A percentile compares a stretch with the other conserved stretches of the same genome.
Evolutionary conservation across 2,329 filamentous ascomycete genomes (phyloP).

Genomic region (Rutstroemia sp.): DNA sequence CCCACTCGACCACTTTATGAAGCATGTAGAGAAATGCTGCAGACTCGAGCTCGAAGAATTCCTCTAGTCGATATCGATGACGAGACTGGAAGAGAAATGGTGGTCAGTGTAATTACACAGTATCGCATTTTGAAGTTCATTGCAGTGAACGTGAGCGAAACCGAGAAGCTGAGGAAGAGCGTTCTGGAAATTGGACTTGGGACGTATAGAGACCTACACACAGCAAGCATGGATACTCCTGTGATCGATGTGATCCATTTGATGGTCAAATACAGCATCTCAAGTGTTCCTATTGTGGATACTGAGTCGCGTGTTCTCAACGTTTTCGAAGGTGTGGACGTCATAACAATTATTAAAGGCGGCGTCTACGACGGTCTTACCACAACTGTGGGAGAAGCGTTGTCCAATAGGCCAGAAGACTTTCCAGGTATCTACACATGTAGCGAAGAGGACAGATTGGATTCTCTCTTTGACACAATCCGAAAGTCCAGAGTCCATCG

Average conservation of each 20-base stretch:
- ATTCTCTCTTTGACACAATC: conserved; percentile 95
- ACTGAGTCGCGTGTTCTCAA: conserved; percentile 73
- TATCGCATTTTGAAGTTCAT: conserved; percentile 99
- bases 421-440: conserved; percentile 97
- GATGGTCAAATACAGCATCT: conserved; percentile 90
- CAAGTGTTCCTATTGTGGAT: conserved; percentile 88
- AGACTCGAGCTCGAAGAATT: conserved; percentile 86
- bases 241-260: conserved; percentile 92
- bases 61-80: conserved; percentile 90
- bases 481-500: conserved; percentile 91
- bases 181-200: conserved; percentile 79
- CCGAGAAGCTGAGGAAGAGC: conserved; percentile 80
- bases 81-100: conserved; percentile 85
- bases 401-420: conserved; percentile 80
- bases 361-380: conserved; percentile 87
- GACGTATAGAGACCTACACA: conserved; percentile 73
- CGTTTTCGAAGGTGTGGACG: conserved; percentile 95
- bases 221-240: conserved; percentile 78
- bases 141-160: conserved; percentile 82
- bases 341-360: conserved; percentile 91
- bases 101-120: conserved; percentile 95
- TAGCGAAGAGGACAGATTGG: conserved; percentile 80
- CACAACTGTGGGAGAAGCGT: conserved; percentile 77
- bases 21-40: conserved; percentile 88
- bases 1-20: conserved; percentile 88